Base-by-base conservation (phyloP, 345 rosid species). In the Brassica rapa region DNA sequence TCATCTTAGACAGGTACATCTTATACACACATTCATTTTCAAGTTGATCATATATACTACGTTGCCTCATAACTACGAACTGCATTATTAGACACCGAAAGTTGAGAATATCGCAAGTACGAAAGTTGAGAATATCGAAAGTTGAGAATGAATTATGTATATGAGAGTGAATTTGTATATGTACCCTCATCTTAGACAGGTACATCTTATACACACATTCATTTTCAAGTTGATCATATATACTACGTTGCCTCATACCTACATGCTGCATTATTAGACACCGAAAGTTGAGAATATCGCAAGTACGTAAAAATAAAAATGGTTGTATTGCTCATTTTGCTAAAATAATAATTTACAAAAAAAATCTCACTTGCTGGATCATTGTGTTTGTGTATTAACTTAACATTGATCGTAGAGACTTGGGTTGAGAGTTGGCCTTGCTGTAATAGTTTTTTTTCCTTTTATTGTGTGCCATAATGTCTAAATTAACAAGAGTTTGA, bases 231-330 rank as follows among this genome's bases (percentile, higher is more conserved):
- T 68, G 68, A 3, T 29, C 69, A 68, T 59, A 68, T 6, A 21
- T 8, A 30, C 4, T 30, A 10, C 5, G 61, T 14, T 41, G 68
- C 1, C 74, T 68, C 49, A 46, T 0, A 43, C 5, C 61, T 60
- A 68, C 73, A 76, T 51, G 46, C 79, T 76, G 25, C 61, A 76
- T 30, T 30, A 68, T 25, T 32, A 60, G 24, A 59, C 67, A 56
- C 68, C 49, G 21, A 11, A 41, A 11, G 60, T 57, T 59, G 32
- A 5, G 4, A 76, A 57, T 57, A 39, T 67, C 68, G 60, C 35
- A 16, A 67, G 30, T 41, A 1, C 35, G 29, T 25, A 5, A 51
- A 1, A 1, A 30, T 3, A 10, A 16, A 32, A 32, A 32, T 32
- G 35, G 35, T 32, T 32, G 35, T 32, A 32, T 32, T 32, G 11